These are phyloP conservation scores for Citrullus amarus DNA, from an alignment of 306 rosid genomes.

Conservation along the genomic window DNA sequence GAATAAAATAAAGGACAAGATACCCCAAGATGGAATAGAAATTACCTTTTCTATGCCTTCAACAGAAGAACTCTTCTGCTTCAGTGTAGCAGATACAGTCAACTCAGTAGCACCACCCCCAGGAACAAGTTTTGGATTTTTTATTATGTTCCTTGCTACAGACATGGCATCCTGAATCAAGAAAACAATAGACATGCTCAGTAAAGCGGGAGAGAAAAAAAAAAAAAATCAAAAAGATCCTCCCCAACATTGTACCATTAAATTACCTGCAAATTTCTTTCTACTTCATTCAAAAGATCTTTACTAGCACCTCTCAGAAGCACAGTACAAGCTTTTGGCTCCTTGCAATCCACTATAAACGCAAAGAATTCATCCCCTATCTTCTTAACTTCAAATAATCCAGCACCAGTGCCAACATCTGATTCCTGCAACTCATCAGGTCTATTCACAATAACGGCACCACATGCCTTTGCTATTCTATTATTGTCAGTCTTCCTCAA, in stretches of 20 bases:
- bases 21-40: not conserved
- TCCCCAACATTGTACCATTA: not conserved
- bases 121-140: conserved; percentile 86
- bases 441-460: conserved; percentile 91
- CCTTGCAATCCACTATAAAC: conserved; percentile 78
- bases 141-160: conserved; percentile 78
- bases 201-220: not conserved
- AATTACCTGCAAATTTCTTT: conserved; percentile 81
- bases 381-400: conserved; percentile 84
- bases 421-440: conserved; percentile 92
- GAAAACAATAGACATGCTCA: conserved; percentile 14
- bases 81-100: conserved; percentile 83
- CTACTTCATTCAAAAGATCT: conserved; percentile 83
- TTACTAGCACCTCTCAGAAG: conserved; percentile 85
- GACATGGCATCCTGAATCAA: conserved; percentile 78
- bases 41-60: conserved; percentile 94
- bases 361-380: conserved; percentile 83
- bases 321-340: conserved; percentile 83
- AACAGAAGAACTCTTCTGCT: conserved; percentile 90
- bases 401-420: conserved; percentile 92
- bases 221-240: not conserved
- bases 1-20: not conserved
- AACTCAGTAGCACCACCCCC: conserved; percentile 98
- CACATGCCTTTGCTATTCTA: conserved; percentile 87
- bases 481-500: conserved; percentile 82